Percentiles rank a stretch among this genome's conserved stretches.
phyloP scores from a whole-genome alignment of 2,329 filamentous ascomycete species.

The Pseudocercospora crystallina region DNA sequence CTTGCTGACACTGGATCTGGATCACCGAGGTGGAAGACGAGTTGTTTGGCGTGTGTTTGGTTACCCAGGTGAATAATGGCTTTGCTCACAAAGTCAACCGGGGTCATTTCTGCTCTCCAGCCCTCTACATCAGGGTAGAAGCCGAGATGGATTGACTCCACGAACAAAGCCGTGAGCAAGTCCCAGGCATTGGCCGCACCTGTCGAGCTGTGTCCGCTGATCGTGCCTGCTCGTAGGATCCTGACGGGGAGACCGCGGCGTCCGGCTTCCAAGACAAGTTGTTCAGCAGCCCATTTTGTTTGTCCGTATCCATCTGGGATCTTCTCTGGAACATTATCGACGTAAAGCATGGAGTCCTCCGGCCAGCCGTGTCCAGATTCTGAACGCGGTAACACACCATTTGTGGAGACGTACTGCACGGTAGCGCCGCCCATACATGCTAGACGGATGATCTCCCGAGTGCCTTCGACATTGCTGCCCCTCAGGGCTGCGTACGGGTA shows the following conservation, averaged over 20 bases:
- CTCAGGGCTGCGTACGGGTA: conserved; percentile 78
- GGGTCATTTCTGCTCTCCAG: conserved; percentile 82
- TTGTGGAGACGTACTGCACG: conserved; percentile 76
- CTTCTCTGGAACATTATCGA: conserved; percentile 68
- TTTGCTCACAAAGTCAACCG: conserved; percentile 76
- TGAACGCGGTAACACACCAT: conserved; percentile 73
- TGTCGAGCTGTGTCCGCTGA: conserved; percentile 72
- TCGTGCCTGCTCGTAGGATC: conserved; percentile 73
- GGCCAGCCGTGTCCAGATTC: conserved; percentile 63
- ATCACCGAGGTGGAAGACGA: conserved; percentile 73
- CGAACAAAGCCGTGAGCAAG: conserved; percentile 71
- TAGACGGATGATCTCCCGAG: conserved; percentile 70
- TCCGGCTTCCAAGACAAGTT: conserved; percentile 68
- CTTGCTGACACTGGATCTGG: conserved; percentile 67
- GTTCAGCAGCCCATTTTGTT: conserved; percentile 79
- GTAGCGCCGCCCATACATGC: conserved; percentile 68
- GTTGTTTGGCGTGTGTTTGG: conserved; percentile 61
- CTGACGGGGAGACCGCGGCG: conserved; percentile 68
- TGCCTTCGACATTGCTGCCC: conserved; percentile 76
- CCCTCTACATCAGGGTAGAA: conserved; percentile 68
- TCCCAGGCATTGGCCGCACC: conserved; percentile 78
- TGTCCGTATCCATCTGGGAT: conserved; percentile 74
- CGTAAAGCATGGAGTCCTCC: conserved; percentile 65
- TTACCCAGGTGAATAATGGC: conserved; percentile 70
- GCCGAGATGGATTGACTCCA: conserved; percentile 74